A percentile compares a stretch with the other conserved stretches of the same genome.
Conservation (phyloP, 2,329 filamentous ascomycete genomes). For the Alternaria triticimaculans region DNA sequence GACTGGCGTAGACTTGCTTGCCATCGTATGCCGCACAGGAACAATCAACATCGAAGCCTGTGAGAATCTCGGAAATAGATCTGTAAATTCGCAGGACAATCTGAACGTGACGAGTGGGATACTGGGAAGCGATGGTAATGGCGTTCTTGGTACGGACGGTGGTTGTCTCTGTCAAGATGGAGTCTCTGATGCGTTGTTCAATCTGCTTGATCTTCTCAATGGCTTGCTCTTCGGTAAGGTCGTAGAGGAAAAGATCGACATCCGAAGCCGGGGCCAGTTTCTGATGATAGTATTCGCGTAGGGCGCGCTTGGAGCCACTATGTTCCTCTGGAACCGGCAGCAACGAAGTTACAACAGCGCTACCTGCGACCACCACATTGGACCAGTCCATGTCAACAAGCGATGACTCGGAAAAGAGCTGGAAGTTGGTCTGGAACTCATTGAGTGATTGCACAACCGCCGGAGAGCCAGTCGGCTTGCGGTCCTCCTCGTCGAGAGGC, state of each 20-base stretch:
- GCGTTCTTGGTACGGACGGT: conserved; percentile 86
- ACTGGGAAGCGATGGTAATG: conserved; percentile 83
- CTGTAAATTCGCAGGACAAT: conserved; percentile 88
- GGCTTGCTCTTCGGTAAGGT: conserved; percentile 76
- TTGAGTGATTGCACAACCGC: conserved; percentile 72
- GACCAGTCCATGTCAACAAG: conserved; percentile 79
- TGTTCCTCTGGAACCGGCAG: conserved; percentile 66
- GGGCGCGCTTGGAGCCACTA: conserved; percentile 48
- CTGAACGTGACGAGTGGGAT: conserved; percentile 83
- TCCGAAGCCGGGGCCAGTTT: conserved; percentile 83
- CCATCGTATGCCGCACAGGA: conserved; percentile 83
- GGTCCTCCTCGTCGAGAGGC: conserved; percentile 66
- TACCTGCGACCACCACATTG: conserved; percentile 82
- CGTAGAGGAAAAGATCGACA: conserved; percentile 86
- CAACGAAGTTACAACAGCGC: conserved; percentile 79
- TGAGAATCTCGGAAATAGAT: conserved; percentile 81
- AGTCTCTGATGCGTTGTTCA: conserved; percentile 75
- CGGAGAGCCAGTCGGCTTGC: conserved; percentile 67
- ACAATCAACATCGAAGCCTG: conserved; percentile 88
- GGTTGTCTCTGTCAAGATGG: conserved; percentile 81
- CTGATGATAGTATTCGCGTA: conserved; percentile 75
- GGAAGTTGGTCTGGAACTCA: conserved; percentile 81
- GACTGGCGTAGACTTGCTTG: conserved; percentile 77
- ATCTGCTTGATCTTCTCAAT: conserved; percentile 85
- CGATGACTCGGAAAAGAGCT: conserved; percentile 80